Percentiles rank a stretch among this genome's conserved stretches.
Conservation (phyloP, 148 eudicot species). For the Rhododendron ferrugineum region DNA sequence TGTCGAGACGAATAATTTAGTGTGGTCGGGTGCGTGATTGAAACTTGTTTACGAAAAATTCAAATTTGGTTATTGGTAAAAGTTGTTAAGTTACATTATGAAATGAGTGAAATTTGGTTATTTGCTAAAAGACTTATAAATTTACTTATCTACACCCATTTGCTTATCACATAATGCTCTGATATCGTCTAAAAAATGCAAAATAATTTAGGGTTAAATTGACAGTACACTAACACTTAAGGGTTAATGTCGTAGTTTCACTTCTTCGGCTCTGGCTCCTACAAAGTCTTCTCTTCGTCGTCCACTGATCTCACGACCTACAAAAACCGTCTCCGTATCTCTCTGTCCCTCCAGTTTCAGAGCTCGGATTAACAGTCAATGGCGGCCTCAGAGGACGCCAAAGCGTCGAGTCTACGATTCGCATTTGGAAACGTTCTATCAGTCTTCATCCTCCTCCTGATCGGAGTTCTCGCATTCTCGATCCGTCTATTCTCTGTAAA, state of each 20-base stretch:
- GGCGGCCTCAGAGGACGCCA: conserved; percentile 63
- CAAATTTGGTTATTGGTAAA: no score
- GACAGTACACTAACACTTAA: not conserved
- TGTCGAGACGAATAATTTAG: no score
- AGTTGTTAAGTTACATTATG: no score
- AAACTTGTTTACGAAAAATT: no score
- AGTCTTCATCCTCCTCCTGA: conserved; percentile 66
- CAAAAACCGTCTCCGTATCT: not conserved
- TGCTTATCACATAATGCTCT: no score
- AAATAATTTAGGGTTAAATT: not conserved
- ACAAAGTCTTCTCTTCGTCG: conserved; percentile 1
- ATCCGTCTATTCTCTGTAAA: conserved; percentile 88
- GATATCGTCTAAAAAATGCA: no score
- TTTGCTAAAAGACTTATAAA: no score
- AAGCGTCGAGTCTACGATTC: conserved; percentile 41
- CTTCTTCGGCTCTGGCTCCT: no score
- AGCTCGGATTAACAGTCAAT: conserved; percentile 38
- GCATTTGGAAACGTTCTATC: conserved; percentile 86
- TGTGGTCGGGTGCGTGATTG: no score
- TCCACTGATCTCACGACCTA: conserved; percentile 3
- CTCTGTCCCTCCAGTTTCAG: not conserved
- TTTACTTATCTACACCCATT: no score
- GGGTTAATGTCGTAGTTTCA: conserved; percentile 3
- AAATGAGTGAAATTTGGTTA: no score
- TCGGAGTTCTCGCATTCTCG: conserved; percentile 92